phyloP scores from a whole-genome alignment of 2,329 filamentous ascomycete species.

The Septoria petroselini region DNA sequence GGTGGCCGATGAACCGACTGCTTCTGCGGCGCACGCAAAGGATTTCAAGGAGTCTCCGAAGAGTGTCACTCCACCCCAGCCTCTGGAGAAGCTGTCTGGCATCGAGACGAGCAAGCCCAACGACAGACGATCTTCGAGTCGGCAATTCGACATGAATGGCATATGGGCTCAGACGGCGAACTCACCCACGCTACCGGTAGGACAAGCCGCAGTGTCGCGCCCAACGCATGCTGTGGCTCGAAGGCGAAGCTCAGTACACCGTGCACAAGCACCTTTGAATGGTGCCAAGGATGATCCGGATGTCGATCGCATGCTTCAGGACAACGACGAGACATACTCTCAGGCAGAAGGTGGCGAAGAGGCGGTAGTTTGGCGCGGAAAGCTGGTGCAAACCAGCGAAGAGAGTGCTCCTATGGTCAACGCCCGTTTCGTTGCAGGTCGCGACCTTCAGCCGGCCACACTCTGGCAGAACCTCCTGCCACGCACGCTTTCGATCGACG shows the following conservation, averaged over 20 bases:
- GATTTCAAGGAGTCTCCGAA: slow-evolving; percentile 9
- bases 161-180: slow-evolving; percentile 70
- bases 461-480: slow-evolving; percentile 77
- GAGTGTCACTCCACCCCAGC: slow-evolving; percentile 34
- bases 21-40: slow-evolving; percentile 6
- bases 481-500: slow-evolving; percentile 65
- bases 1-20: not conserved
- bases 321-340: slow-evolving; percentile 75
- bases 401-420: slow-evolving; percentile 54
- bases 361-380: slow-evolving; percentile 74
- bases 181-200: slow-evolving; percentile 29
- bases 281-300: slow-evolving; percentile 76
- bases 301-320: slow-evolving; percentile 82
- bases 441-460: slow-evolving; percentile 64
- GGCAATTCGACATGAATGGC: slow-evolving; percentile 73
- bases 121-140: slow-evolving; percentile 39
- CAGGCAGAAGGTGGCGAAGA: slow-evolving; percentile 65
- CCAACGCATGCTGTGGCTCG: slow-evolving; percentile 48
- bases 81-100: slow-evolving; percentile 19
- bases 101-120: slow-evolving; percentile 23
- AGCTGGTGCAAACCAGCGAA: slow-evolving; percentile 46
- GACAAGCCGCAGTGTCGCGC: slow-evolving; percentile 37
- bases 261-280: slow-evolving; percentile 34
- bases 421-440: slow-evolving; percentile 82
- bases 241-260: slow-evolving; percentile 36